Evolutionary conservation across 1,139 yeast genomes (phyloP), one percentile per base, ranked within the genome.

Genomic region (Candida sanyaensis): DNA sequence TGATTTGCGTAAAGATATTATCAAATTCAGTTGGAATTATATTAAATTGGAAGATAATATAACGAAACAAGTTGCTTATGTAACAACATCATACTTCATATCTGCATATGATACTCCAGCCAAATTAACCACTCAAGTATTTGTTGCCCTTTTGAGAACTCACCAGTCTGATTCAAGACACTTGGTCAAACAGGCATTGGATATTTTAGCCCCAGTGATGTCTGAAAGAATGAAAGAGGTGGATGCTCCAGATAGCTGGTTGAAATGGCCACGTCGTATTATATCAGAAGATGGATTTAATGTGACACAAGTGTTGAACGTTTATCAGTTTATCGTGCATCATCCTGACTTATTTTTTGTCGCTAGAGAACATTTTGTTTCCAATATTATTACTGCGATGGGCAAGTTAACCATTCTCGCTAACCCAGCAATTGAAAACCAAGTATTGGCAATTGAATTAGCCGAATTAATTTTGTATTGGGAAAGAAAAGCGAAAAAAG

Each of bases 11-110:
- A 93, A 91, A 60, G 97, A 91, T 57, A 82, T 93, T 41, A 89
- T 93, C 66, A 91, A 90, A 63, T 93, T 92, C 69, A 88, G 93
- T 56, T 95, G 99, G 99, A 88, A 88, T 56, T 89, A 86, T 60
- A 87, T 93, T 60, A 90, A 90, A 57, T 70, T 92, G 41, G 98
- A 92, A 55, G 99, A 95, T 61, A 81, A 85, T 49, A 82, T 91
- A 45, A 85, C 96, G 37, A 95, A 95, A 62, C 97, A 91, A 58
- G 89, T 95, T 4, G 98, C 98, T 0, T 92, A 92, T 63, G 91
- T 91, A 34, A 83, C 95, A 1, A 90, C 96, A 1, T 80, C 96
- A 0, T 84, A 85, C 62, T 95, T 92, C 63, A 91, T 95, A 52
- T 80, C 92, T 1, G 87, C 88, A 0, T 95, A 85, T 62, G 98